Base-by-base conservation (phyloP, 2,329 filamentous ascomycete species). In the Kalmusia sp. region DNA sequence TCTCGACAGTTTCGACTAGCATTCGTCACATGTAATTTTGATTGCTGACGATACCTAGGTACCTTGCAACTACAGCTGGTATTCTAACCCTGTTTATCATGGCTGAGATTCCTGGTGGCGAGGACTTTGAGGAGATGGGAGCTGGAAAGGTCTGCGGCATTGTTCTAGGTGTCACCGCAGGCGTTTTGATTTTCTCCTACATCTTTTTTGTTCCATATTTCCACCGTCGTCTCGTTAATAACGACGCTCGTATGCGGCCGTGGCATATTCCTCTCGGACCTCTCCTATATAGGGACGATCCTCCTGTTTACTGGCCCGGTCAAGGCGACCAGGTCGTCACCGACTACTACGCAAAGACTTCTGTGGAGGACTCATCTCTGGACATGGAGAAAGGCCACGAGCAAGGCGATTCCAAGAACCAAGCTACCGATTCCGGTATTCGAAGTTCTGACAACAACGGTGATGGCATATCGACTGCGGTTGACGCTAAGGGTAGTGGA, bases 81-180 rank as follows among this genome's bases (percentile, higher is more conserved):
- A 69, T 81, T 44, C 76, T 80, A 35, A 77, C 79, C 4, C 73
- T 89, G 69, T 82, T 88, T 54, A 82, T 89, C 54, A 77, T 88
- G 41, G 72, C 79, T 57, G 74, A 78, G 57, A 64, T 69, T n/a
- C 76, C 75, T 30, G 47, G 40, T 27, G 51, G 33, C 11, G 48
- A 51, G 24, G 50, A 51, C 2, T 24, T 57, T 3, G 28, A 66
- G n/a, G 59, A 59, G 12, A 50, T 57, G 37, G 59, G 54, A 1
- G 41, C 59, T 6, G 57, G 57, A 1, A 52, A 55, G 21, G 49
- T 31, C 1, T 4, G 12, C 11, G 54, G 54, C 15, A 58, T 60
- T 15, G 50, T 58, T n/a, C 34, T 60, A 6, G 58, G 58, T 12
- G 47, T 54, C 3, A 27, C 40, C 24, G 37, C 8, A 1, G 58